These are phyloP conservation scores for Paralagenidium karlingii DNA, from an alignment of 352 stramenopile genomes.

Conservation along the genomic window DNA sequence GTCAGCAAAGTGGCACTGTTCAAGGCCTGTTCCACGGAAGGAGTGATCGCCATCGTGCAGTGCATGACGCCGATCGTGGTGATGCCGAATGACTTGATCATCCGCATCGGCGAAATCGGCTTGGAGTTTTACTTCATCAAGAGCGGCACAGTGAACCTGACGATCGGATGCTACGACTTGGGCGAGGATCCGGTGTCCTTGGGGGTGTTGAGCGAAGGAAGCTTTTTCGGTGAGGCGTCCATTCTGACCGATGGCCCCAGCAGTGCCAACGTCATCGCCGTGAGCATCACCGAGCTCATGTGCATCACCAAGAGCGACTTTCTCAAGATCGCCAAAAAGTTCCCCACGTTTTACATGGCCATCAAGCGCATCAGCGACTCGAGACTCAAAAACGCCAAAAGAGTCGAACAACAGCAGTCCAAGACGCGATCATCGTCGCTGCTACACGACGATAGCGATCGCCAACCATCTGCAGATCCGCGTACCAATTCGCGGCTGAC, in stretches of 20 bases:
- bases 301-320: slow-evolving; percentile 51
- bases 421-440: too few species aligned
- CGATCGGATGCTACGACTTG: slow-evolving; percentile 7
- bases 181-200: slow-evolving; percentile 25
- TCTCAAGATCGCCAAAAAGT: slow-evolving; percentile 35
- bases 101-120: slow-evolving; percentile 35
- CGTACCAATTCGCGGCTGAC: too few species aligned
- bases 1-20: slow-evolving; percentile 68
- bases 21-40: slow-evolving; percentile 46
- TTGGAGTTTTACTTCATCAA: slow-evolving; percentile 75
- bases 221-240: slow-evolving; percentile 64
- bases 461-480: too few species aligned
- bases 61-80: slow-evolving; percentile 44
- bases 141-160: slow-evolving; percentile 35
- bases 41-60: slow-evolving; percentile 60
- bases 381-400: too few species aligned
- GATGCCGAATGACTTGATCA: slow-evolving; percentile 59
- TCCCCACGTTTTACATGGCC: slow-evolving; percentile 54
- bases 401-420: too few species aligned
- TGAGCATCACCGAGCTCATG: slow-evolving; percentile 48
- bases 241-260: slow-evolving; percentile 37
- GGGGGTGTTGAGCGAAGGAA: slow-evolving; percentile 54
- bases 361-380: slow-evolving; percentile 54
- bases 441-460: too few species aligned
- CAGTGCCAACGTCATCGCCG: slow-evolving; percentile 42